Conservation (phyloP, 495 filamentous ascomycete species). For the Pyronema domesticum region DNA sequence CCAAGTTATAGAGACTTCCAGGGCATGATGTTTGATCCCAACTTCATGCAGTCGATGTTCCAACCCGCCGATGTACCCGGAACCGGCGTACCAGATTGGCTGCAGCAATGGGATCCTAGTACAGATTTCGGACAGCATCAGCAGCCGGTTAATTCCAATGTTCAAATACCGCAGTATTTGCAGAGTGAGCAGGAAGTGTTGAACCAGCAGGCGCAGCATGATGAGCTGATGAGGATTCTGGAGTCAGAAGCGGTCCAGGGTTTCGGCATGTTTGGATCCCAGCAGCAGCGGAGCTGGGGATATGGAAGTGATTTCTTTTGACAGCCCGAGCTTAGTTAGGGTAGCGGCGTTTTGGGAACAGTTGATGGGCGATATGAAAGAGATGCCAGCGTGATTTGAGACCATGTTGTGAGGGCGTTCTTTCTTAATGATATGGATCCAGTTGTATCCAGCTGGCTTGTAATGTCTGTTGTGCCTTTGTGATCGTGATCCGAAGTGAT, state of each 20-base stretch:
- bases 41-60: constrained; percentile 1
- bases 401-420: too few species aligned
- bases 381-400: too few species aligned
- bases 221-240: constrained; percentile 21
- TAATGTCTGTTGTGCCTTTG: too few species aligned
- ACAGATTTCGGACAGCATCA: neutral
- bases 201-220: constrained; percentile 22
- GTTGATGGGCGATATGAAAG: too few species aligned
- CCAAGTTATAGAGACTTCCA: constrained; percentile 8
- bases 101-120: neutral
- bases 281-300: neutral
- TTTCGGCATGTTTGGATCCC: neutral
- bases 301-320: neutral
- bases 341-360: too few species aligned
- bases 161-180: neutral
- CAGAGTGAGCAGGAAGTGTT: constrained; percentile 5
- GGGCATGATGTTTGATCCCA: constrained; percentile 18
- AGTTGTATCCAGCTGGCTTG: too few species aligned
- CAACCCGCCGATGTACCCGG: neutral
- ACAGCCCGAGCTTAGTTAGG: too few species aligned
- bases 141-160: neutral
- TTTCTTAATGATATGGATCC: too few species aligned
- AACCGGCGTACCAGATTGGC: neutral
- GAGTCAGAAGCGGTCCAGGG: constrained; percentile 15
- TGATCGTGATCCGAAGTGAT: too few species aligned